A percentile compares a stretch with the other conserved stretches of the same genome.
Evolutionary conservation across 225 moss, liverwort and hornwort genomes (phyloP).

Genomic region (Pseudisothecium myosuroides): DNA sequence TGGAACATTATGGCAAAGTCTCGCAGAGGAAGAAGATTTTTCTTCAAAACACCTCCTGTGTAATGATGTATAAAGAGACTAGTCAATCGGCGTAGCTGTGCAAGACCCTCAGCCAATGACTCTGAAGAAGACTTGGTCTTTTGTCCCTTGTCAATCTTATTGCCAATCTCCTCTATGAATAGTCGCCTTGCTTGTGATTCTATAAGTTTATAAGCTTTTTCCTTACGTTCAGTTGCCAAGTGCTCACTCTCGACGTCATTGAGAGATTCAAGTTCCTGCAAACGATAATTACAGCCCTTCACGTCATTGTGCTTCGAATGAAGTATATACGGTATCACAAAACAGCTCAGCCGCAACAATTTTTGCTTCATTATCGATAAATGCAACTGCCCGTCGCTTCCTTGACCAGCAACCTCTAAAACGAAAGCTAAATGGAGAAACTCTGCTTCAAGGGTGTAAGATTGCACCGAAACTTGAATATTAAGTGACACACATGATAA

Average conservation of each 20-base stretch:
- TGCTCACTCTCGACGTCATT: constrained; percentile 9
- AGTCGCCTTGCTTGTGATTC: constrained; percentile 54
- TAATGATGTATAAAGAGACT: constrained; percentile 79
- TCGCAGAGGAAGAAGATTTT: constrained; percentile 63
- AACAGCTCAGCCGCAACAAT: neutral
- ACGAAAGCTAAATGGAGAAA: neutral
- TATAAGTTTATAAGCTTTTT: constrained; percentile 35
- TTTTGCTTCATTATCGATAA: neutral
- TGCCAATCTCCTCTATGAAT: constrained; percentile 88
- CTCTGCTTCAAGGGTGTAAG: neutral
- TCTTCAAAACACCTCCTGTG: constrained; percentile 55
- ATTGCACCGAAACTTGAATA: neutral
- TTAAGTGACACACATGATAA: neutral
- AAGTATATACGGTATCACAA: neutral
- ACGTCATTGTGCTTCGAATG: neutral
- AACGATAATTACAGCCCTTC: neutral
- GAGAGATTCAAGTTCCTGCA: constrained; percentile 23
- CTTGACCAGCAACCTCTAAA: neutral
- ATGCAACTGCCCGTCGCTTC: neutral
- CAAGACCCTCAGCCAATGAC: constrained; percentile 50
- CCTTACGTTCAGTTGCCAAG: constrained; percentile 16
- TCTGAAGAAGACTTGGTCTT: constrained; percentile 31
- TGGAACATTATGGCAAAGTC: constrained; percentile 79
- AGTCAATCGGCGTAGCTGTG: constrained; percentile 61
- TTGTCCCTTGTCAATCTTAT: constrained; percentile 77